Base-by-base conservation (phyloP, 768 basidiomycete species). In the Suillus sp. region DNA sequence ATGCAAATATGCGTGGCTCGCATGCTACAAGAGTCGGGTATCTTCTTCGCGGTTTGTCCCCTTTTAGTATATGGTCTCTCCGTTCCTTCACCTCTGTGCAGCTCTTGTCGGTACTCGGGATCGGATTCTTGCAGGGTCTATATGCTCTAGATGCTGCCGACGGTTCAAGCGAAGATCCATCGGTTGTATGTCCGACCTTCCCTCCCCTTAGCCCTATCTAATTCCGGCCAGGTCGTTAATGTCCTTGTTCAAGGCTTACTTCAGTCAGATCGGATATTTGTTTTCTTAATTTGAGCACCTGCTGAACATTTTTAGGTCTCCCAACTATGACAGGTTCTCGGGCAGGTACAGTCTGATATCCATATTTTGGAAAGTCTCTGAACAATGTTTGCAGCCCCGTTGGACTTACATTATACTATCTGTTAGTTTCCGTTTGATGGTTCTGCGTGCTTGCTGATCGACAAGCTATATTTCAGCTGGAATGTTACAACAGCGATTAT, bases 1-100 rank as follows among this genome's bases (percentile, higher is more conserved):
- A 88, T 97, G 88, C 94, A 96, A 72, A 94, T 98, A 34, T 96
- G 95, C 65, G 87, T 96, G 2, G 87, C 92, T 22, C 83, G 94
- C 14, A 98, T 98, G 95, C 77, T 98, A 65, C 89, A 91, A 71
- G 95, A 98, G 75, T 95, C 93, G 22, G 89, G 92, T 3, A 88
- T 97, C 55, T 96, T 96, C 79, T 95, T 96, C 75, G 91, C 91
- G 59, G 91, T 96, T 68, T 43, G 83, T 76, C 59, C 2, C 42
- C 58, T 25, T 40, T 20, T 40, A 25, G 18, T 11, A 30, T 10
- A 57, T 57, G 38, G 13, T 8, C 38, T 30, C 18, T 11, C 35
- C 20, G 14, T 27, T 20, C 25, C 38, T 40, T 40, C 10, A 57
- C 18, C 18, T 18, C 5, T 57, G 65, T 48, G 3, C 67, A 95